Percentiles rank a stretch among this genome's conserved stretches.
phyloP scores from a whole-genome alignment of 805 yeast species.

The Hyphopichia homilentoma region DNA sequence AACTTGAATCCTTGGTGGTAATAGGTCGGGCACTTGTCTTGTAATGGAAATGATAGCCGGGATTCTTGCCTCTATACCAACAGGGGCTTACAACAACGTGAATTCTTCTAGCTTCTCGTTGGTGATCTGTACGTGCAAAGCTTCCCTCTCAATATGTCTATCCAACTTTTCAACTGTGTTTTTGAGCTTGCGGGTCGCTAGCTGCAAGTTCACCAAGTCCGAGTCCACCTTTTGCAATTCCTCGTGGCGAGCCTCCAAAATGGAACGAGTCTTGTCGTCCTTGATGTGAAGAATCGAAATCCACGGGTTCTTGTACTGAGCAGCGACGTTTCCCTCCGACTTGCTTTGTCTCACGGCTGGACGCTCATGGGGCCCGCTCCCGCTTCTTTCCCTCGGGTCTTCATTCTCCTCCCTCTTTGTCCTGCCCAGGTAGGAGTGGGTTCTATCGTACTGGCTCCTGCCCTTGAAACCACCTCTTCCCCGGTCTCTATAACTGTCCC shows the following conservation, averaged over 20 bases:
- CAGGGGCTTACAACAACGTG: slow-evolving; percentile 30
- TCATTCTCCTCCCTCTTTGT: slow-evolving; percentile 5
- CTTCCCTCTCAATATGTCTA: slow-evolving; percentile 27
- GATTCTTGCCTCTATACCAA: too few species aligned
- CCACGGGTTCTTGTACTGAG: slow-evolving; percentile 30
- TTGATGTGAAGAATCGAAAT: slow-evolving; percentile 23
- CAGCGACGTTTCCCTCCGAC: slow-evolving; percentile 1
- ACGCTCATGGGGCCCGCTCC: background rate
- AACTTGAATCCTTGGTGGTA: too few species aligned
- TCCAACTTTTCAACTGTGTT: slow-evolving; percentile 14
- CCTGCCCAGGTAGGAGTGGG: too few species aligned
- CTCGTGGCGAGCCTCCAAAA: slow-evolving; percentile 21
- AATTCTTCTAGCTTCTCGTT: slow-evolving; percentile 51
- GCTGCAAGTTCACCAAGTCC: slow-evolving; percentile 23
- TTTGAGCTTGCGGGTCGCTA: slow-evolving; percentile 17
- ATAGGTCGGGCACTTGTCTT: too few species aligned
- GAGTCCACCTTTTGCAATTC: slow-evolving; percentile 22
- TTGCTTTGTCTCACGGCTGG: background rate
- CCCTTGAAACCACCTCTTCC: slow-evolving; percentile 10
- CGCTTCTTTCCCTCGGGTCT: slow-evolving; percentile 1
- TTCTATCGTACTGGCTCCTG: too few species aligned
- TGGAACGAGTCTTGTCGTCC: slow-evolving; percentile 21
- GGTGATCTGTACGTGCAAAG: slow-evolving; percentile 30
- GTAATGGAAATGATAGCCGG: too few species aligned
- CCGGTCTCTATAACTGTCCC: slow-evolving; percentile 5